Evolutionary conservation across 1,284 basidiomycete species (phyloP).

Genomic region (Ustilago nuda): DNA sequence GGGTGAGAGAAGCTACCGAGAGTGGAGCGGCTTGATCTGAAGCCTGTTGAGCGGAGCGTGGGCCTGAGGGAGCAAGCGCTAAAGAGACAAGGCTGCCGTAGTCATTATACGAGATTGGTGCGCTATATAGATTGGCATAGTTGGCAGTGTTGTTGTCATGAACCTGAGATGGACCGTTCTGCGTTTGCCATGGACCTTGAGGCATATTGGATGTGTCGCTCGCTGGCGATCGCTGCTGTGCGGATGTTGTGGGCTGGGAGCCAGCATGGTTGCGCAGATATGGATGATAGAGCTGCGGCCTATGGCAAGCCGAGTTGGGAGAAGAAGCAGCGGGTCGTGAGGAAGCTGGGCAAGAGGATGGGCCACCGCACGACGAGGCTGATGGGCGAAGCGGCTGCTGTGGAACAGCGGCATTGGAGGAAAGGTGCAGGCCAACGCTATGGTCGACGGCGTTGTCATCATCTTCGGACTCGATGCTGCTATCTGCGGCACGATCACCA

Average conservation of each 20-base stretch:
- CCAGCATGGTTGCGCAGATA: constrained; percentile 21
- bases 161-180: constrained; percentile 13
- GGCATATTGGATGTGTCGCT: constrained; percentile 10
- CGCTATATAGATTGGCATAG: constrained; percentile 31
- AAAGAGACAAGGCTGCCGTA: constrained; percentile 11
- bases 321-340: constrained; percentile 12
- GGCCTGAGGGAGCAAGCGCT: background rate
- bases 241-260: constrained; percentile 4
- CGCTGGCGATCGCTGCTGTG: background rate
- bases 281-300: constrained; percentile 31
- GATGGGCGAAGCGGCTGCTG: background rate
- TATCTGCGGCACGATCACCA: background rate
- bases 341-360: constrained; percentile 1
- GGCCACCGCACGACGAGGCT: background rate
- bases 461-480: constrained; percentile 17
- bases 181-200: constrained; percentile 21
- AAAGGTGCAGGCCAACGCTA: constrained; percentile 14
- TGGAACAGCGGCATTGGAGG: background rate
- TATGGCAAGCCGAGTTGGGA: constrained; percentile 11
- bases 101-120: constrained; percentile 30
- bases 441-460: constrained; percentile 28
- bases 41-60: constrained; percentile 9
- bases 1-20: constrained; percentile 41
- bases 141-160: constrained; percentile 12
- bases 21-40: constrained; percentile 18